phyloP scores from a whole-genome alignment of 345 rosid genomes.

The Trapa incisa region DNA sequence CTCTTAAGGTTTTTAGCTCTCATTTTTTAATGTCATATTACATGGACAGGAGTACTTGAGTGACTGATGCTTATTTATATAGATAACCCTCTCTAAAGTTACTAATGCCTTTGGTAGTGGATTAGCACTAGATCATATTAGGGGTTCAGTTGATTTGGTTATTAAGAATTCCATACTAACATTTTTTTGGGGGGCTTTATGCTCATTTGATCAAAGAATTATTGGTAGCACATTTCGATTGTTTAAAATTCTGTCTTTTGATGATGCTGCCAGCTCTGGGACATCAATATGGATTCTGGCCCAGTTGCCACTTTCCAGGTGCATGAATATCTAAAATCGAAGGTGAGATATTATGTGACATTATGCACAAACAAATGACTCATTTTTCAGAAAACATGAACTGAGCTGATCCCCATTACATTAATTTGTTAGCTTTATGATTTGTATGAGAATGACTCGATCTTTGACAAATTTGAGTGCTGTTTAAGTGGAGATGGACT shows the following conservation, averaged over 20 bases:
- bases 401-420: conserved; percentile 9
- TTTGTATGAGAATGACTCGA: conserved; percentile 56
- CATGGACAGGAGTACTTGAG: background rate
- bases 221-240: background rate
- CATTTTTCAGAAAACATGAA: conserved; percentile 5
- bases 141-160: background rate
- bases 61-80: background rate
- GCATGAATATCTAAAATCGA: conserved; percentile 82
- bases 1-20: conserved; percentile 54
- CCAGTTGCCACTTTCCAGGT: conserved; percentile 84
- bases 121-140: background rate
- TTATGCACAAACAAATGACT: background rate
- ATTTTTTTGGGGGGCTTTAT: background rate
- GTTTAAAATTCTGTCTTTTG: background rate
- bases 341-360: conserved; percentile 18
- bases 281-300: conserved; percentile 71
- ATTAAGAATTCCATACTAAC: background rate
- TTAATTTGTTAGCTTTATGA: conserved; percentile 43
- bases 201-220: background rate
- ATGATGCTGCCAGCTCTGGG: conserved; percentile 52
- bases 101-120: background rate
- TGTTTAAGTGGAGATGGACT: conserved; percentile 47
- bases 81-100: background rate
- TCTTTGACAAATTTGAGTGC: conserved; percentile 56
- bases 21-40: no score